Evolutionary conservation across 2,329 filamentous ascomycete species (phyloP).

Genomic region (Scytalidium sp.): DNA sequence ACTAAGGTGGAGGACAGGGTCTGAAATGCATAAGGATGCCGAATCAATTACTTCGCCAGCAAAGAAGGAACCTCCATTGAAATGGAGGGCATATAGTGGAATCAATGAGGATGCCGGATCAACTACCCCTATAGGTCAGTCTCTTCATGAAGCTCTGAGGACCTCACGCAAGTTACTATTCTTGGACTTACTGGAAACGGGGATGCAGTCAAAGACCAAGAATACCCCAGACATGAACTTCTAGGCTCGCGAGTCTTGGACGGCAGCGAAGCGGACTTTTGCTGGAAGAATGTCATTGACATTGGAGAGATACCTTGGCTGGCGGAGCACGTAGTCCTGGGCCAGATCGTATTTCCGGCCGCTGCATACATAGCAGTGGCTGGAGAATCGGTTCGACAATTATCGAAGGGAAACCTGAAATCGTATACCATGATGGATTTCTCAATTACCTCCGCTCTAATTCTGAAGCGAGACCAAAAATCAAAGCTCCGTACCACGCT

Average conservation of each 20-base stretch:
- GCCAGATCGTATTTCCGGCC: conserved; percentile 3
- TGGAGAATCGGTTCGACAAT: neutral
- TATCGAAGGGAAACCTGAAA: neutral
- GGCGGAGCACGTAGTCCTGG: conserved; percentile 1
- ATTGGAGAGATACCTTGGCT: conserved; percentile 4
- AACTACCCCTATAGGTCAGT: no score
- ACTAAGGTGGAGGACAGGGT: no score
- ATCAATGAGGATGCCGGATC: no score
- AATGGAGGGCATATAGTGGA: no score
- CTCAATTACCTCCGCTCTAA: neutral
- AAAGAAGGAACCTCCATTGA: no score
- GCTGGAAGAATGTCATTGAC: conserved; percentile 1
- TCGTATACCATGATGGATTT: neutral
- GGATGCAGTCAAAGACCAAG: neutral
- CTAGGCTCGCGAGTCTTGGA: neutral
- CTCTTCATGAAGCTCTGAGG: no score
- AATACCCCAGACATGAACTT: conserved; percentile 1
- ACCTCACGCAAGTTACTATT: no score
- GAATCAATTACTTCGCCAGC: no score
- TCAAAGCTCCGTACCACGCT: neutral
- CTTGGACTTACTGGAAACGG: neutral
- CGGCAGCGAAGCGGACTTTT: neutral
- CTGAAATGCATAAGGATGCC: no score
- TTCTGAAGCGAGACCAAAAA: neutral
- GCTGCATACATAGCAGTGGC: conserved; percentile 2